Conservation (phyloP, 2,329 filamentous ascomycete species). For the Fusarium caatingaense region DNA sequence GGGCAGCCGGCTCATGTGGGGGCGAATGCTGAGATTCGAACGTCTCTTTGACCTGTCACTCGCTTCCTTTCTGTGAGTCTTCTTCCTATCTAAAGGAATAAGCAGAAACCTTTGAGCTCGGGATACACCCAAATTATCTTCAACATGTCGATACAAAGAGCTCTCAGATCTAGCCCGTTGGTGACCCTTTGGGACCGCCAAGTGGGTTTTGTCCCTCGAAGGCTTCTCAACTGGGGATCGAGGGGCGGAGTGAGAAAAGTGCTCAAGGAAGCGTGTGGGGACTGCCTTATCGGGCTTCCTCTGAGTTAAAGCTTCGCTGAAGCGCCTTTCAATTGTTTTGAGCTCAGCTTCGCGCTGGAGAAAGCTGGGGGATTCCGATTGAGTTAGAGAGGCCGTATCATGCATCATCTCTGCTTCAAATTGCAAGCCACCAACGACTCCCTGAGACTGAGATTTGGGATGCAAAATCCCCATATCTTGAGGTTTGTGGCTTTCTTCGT, state of each 20-base stretch:
- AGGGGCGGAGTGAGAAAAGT: slow-evolving; percentile 43
- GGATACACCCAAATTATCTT: background rate
- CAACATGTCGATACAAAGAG: background rate
- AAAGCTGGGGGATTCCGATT: slow-evolving; percentile 55
- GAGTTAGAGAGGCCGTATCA: slow-evolving; percentile 28
- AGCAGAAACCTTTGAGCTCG: background rate
- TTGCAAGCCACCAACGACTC: background rate
- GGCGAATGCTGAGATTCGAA: slow-evolving; percentile 34
- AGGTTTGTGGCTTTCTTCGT: slow-evolving; percentile 6
- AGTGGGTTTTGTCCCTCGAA: slow-evolving; percentile 52
- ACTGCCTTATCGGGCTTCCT: slow-evolving; percentile 47
- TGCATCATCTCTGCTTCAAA: background rate
- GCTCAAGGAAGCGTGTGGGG: slow-evolving; percentile 56
- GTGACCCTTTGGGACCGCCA: slow-evolving; percentile 48
- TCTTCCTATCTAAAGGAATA: background rate
- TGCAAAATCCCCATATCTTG: background rate
- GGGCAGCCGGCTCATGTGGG: slow-evolving; percentile 20
- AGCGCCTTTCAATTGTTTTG: slow-evolving; percentile 55
- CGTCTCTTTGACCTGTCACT: slow-evolving; percentile 24
- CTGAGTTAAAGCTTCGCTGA: slow-evolving; percentile 50
- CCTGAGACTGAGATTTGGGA: background rate
- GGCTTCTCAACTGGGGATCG: slow-evolving; percentile 41
- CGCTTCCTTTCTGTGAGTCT: background rate
- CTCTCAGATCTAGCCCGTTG: slow-evolving; percentile 38
- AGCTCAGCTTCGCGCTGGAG: slow-evolving; percentile 54